A percentile compares a stretch with the other conserved stretches of the same genome.
phyloP scores from a whole-genome alignment of 805 yeast species.

The Teunomyces lycoperdinae region DNA sequence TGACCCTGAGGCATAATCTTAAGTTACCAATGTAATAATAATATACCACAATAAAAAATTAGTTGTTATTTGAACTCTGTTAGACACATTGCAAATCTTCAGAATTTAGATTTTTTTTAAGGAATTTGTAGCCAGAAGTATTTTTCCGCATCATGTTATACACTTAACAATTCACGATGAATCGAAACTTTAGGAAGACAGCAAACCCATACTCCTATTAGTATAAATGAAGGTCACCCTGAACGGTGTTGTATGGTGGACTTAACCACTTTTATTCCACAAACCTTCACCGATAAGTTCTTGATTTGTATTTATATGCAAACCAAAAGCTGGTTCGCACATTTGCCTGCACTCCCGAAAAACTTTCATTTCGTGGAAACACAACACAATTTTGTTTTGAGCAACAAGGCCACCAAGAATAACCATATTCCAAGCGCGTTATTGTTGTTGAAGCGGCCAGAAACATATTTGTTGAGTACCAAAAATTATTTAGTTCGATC shows the following conservation, averaged over 20 bases:
- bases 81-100: too few species aligned
- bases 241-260: too few species aligned
- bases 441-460: neutral
- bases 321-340: neutral
- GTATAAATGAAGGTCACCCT: too few species aligned
- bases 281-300: too few species aligned
- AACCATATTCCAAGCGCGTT: neutral
- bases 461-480: neutral
- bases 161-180: too few species aligned
- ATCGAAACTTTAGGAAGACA: too few species aligned
- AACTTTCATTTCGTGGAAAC: neutral
- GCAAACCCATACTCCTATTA: too few species aligned
- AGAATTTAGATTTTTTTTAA: too few species aligned
- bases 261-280: too few species aligned
- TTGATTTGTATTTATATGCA: too few species aligned
- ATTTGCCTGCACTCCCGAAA: neutral
- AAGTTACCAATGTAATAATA: neutral
- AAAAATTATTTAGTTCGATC: neutral
- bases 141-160: too few species aligned
- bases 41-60: neutral
- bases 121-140: too few species aligned
- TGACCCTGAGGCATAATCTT: slow-evolving; percentile 9
- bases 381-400: neutral
- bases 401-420: neutral
- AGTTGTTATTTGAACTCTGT: neutral